Base-by-base conservation (phyloP, 148 eudicot genomes). In the Heliamphora exappendiculata region DNA sequence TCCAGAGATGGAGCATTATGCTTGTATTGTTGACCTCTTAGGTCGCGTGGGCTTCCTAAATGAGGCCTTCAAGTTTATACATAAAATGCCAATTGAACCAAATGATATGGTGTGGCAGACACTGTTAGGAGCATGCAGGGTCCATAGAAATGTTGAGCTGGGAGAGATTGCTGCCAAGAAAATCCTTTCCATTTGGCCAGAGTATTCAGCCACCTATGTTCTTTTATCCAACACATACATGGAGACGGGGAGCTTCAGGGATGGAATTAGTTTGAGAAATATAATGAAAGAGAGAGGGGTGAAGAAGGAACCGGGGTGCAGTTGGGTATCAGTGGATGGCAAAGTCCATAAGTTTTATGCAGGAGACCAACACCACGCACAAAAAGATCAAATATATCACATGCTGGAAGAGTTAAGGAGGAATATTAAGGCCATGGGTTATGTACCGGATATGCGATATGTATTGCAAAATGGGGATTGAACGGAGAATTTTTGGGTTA, bases 1-100 rank as follows among this genome's bases (percentile, higher is more conserved):
- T 19, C 81, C 84, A 67, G 51, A 74, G 31, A 82, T 74, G 78
- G 78, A 78, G 66, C 84, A 82, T 33, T 81, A 81, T 66, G 74
- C 80, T 54, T 76, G 76, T 81, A 60, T 76, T 41, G 69, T 77
- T 72, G 80, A 81, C 34, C 73, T 76, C 39, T 53, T 81, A 70
- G 80, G 80, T 36, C 80, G 80, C 53, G 80, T 58, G 31, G 84
- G 84, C 34, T 45, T 37, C 17, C 57, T 82, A 7, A 28, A 68
- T 19, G 79, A 78, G 16, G 81, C 84, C 45, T 50, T 60, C 42
- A 73, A 75, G 29, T 75, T 82, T 24, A 70, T 82, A 34, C 68
- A 26, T 11, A 60, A 29, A 37, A 77, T 81, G 81, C 81, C 75
- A 8, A n/a, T 73, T 68, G 75, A 77, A 62, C 78, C 78, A 58